phyloP scores from a whole-genome alignment of 2,329 filamentous ascomycete species.

The Tolypocladium ophioglossoides region DNA sequence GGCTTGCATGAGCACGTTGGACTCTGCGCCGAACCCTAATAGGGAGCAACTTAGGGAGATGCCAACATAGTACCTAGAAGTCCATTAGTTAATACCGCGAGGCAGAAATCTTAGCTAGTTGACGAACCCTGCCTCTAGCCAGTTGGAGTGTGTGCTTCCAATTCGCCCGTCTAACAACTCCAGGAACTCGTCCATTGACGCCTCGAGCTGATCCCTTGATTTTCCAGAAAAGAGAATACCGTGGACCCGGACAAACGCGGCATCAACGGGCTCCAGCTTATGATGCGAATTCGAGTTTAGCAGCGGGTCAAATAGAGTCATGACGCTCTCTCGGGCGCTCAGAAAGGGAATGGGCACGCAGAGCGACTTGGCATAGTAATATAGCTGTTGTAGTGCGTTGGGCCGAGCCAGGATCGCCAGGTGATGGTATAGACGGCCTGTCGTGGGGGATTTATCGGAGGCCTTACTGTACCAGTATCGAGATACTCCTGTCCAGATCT shows the following conservation, averaged over 20 bases:
- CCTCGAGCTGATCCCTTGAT: constrained; percentile 32
- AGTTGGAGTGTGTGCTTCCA: constrained; percentile 32
- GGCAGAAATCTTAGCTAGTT: no score
- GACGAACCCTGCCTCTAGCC: constrained; percentile 36
- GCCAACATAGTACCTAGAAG: constrained; percentile 19
- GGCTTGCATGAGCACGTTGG: constrained; percentile 33
- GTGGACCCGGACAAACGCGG: constrained; percentile 52
- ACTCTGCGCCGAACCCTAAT: constrained; percentile 24
- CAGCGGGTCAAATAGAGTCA: constrained; percentile 56
- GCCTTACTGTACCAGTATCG: constrained; percentile 78
- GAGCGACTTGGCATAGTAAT: constrained; percentile 60
- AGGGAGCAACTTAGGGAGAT: constrained; percentile 21
- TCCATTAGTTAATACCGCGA: constrained; percentile 2
- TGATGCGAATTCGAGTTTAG: constrained; percentile 24
- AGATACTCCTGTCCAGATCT: constrained; percentile 73
- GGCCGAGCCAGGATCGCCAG: constrained; percentile 68
- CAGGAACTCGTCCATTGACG: constrained; percentile 38
- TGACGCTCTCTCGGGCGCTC: constrained; percentile 58
- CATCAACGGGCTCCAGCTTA: constrained; percentile 34
- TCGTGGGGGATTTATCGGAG: constrained; percentile 62
- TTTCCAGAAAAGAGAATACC: constrained; percentile 51
- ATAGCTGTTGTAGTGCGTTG: constrained; percentile 59
- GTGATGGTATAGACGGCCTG: constrained; percentile 79
- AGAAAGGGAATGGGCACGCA: constrained; percentile 57
- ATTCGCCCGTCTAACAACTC: constrained; percentile 47